These are phyloP conservation scores for Pseudozyma tsukubaensis DNA, from an alignment of 1,284 basidiomycete species.

Conservation along the genomic window DNA sequence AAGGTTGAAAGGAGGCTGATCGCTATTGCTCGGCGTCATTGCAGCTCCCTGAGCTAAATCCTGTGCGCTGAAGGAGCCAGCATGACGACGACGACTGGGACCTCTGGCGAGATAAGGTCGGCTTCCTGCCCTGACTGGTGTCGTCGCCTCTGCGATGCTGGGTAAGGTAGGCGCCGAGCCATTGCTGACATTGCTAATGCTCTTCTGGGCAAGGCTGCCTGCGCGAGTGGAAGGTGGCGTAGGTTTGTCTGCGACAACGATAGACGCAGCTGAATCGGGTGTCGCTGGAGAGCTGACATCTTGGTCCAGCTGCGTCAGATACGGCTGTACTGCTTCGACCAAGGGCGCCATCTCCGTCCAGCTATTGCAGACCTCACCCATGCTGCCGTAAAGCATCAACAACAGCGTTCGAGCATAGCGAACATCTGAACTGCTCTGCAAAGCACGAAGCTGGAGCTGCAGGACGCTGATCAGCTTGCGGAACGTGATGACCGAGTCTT, in stretches of 20 bases:
- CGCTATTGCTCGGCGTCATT: slow-evolving; percentile 42
- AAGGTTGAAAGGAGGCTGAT: slow-evolving; percentile 44
- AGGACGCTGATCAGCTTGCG: slow-evolving; percentile 87
- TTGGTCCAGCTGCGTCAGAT: slow-evolving; percentile 39
- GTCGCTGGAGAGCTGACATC: slow-evolving; percentile 18
- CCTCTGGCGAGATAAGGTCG: slow-evolving; percentile 34
- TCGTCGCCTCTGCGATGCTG: slow-evolving; percentile 59
- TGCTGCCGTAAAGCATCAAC: slow-evolving; percentile 87
- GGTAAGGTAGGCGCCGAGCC: slow-evolving; percentile 42
- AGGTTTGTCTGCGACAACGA: slow-evolving; percentile 4
- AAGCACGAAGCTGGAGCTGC: slow-evolving; percentile 79
- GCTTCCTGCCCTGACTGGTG: slow-evolving; percentile 33
- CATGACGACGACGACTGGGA: slow-evolving; percentile 50
- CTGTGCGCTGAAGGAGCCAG: slow-evolving; percentile 63
- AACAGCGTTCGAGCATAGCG: slow-evolving; percentile 89
- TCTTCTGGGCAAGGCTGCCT: slow-evolving; percentile 28
- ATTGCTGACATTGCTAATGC: slow-evolving; percentile 24
- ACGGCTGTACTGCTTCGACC: slow-evolving; percentile 74
- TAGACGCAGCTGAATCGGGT: slow-evolving; percentile 7
- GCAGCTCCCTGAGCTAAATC: slow-evolving; percentile 59
- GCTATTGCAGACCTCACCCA: slow-evolving; percentile 85
- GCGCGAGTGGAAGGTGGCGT: slow-evolving; percentile 31
- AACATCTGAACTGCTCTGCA: slow-evolving; percentile 80
- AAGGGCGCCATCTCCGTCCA: slow-evolving; percentile 85
- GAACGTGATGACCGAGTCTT: slow-evolving; percentile 86